A percentile compares a stretch with the other conserved stretches of the same genome.
These are phyloP conservation scores for Arachis monticola DNA, from an alignment of 331 rosid species.

Conservation along the genomic window DNA sequence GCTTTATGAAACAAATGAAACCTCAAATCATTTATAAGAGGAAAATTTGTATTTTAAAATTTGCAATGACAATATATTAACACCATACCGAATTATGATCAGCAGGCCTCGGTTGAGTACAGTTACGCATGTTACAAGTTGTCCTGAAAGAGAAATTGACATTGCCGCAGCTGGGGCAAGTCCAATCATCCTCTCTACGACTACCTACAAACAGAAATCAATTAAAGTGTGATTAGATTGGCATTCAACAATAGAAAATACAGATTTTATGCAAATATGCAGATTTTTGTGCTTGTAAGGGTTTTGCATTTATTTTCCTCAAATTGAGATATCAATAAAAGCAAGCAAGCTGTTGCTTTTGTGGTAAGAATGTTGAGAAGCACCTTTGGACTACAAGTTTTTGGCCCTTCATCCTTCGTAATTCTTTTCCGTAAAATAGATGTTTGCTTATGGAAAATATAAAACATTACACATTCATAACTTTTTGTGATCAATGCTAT, in stretches of 20 bases:
- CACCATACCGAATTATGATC: constrained; percentile 82
- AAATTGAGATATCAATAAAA: neutral
- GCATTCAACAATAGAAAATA: neutral
- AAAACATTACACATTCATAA: neutral
- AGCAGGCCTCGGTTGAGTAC: constrained; percentile 99
- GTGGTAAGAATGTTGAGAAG: neutral
- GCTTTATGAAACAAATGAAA: constrained; percentile 7
- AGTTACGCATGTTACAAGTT: constrained; percentile 98
- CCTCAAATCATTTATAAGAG: constrained; percentile 14
- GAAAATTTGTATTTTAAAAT: neutral
- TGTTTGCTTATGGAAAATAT: neutral
- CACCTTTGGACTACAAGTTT: neutral
- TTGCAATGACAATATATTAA: neutral
- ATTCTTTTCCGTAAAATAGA: neutral
- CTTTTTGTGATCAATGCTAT: neutral
- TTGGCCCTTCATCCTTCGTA: neutral
- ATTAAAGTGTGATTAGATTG: neutral
- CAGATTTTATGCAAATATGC: neutral
- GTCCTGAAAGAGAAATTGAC: constrained; percentile 98
- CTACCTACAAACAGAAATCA: constrained; percentile 65
- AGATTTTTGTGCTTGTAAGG: neutral
- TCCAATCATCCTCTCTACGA: constrained; percentile 99
- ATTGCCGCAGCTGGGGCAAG: constrained; percentile 97
- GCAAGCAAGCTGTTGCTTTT: neutral
- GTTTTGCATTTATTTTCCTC: neutral